A percentile compares a stretch with the other conserved stretches of the same genome.
These are phyloP conservation scores for Hericium alpestre DNA, from an alignment of 768 basidiomycete species.

Conservation along the genomic window DNA sequence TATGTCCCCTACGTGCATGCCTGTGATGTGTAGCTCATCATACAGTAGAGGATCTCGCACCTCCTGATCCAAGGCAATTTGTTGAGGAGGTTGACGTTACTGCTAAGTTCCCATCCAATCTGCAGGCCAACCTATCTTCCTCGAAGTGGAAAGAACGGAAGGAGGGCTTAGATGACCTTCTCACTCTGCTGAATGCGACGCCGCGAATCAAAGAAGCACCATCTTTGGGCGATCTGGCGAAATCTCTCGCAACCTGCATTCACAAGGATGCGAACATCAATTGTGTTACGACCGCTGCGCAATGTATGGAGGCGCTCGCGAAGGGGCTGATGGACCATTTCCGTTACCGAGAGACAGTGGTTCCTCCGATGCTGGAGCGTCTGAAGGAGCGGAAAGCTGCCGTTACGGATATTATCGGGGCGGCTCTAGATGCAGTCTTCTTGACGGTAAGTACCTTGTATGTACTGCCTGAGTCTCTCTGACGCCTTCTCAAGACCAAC, in stretches of 20 bases:
- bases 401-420: slow-evolving; percentile 83
- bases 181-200: slow-evolving; percentile 54
- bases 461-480: neutral
- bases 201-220: slow-evolving; percentile 73
- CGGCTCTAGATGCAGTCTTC: slow-evolving; percentile 84
- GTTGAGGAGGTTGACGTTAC: slow-evolving; percentile 76
- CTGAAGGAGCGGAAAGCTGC: slow-evolving; percentile 89
- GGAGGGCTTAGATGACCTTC: slow-evolving; percentile 77
- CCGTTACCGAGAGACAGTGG: slow-evolving; percentile 58
- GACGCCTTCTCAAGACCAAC: slow-evolving; percentile 42
- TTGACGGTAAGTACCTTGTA: slow-evolving; percentile 45
- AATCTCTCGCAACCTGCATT: slow-evolving; percentile 69
- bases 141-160: slow-evolving; percentile 99
- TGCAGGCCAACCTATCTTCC: slow-evolving; percentile 69
- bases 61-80: slow-evolving; percentile 68
- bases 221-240: slow-evolving; percentile 66
- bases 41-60: slow-evolving; percentile 31
- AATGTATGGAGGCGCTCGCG: slow-evolving; percentile 76
- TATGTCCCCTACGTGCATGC: slow-evolving; percentile 17
- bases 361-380: slow-evolving; percentile 74
- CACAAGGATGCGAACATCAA: slow-evolving; percentile 89
- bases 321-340: slow-evolving; percentile 71
- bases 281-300: slow-evolving; percentile 84
- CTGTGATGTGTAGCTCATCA: neutral
- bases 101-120: slow-evolving; percentile 60